A percentile compares a stretch with the other conserved stretches of the same genome.
Evolutionary conservation across 2,329 filamentous ascomycete species (phyloP).

Genomic region (Colletotrichum chrysophilum): DNA sequence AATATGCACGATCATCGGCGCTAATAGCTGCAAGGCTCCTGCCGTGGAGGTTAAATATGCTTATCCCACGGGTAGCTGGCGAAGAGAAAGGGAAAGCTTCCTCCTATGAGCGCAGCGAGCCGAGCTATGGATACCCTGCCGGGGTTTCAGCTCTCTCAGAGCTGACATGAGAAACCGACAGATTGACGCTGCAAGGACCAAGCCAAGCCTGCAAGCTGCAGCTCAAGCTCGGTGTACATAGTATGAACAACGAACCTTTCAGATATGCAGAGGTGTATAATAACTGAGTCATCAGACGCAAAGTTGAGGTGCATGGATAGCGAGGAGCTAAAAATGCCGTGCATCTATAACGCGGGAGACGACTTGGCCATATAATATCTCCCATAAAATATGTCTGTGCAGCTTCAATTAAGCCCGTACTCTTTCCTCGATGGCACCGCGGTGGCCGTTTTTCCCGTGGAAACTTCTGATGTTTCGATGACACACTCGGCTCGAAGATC

Average conservation of each 20-base stretch:
- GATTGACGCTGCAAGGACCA: neutral
- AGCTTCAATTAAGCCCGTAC: neutral
- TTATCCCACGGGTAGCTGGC: neutral
- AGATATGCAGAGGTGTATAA: neutral
- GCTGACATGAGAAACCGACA: neutral
- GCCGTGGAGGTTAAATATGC: neutral
- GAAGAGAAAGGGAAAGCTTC: neutral
- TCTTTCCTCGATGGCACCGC: neutral
- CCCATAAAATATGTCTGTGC: neutral
- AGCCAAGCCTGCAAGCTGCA: neutral
- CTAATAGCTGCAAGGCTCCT: neutral
- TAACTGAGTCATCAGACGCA: neutral
- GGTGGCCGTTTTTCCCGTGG: neutral
- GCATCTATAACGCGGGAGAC: neutral
- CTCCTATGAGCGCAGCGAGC: neutral
- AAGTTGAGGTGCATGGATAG: neutral
- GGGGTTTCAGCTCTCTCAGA: neutral
- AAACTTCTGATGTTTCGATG: neutral
- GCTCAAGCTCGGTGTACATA: neutral
- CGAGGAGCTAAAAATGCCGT: neutral
- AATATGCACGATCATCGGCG: neutral
- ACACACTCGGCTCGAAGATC: neutral
- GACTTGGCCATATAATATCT: neutral
- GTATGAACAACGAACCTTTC: neutral
- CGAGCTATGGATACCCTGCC: neutral